These are phyloP conservation scores for Rhodotorula graminis DNA, from an alignment of 768 basidiomycete species.

Conservation along the genomic window DNA sequence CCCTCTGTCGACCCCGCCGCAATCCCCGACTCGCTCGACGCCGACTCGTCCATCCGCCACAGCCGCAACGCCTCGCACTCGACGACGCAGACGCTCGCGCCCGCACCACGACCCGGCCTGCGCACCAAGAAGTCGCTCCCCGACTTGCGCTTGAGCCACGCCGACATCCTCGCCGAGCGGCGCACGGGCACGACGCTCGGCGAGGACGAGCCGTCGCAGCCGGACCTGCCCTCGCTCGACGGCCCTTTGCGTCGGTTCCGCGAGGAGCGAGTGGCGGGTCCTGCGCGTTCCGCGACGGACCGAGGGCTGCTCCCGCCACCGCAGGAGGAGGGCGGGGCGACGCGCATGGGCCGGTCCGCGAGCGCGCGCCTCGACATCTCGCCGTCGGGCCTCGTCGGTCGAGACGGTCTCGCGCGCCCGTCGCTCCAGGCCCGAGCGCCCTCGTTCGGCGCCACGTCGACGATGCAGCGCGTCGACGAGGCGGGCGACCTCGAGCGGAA, in stretches of 20 bases:
- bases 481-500: constrained; percentile 60
- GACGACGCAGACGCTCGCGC: constrained; percentile 19
- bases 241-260: background rate
- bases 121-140: constrained; percentile 75
- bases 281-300: background rate
- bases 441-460: constrained; percentile 15
- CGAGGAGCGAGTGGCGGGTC: background rate
- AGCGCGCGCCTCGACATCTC: background rate
- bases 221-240: background rate
- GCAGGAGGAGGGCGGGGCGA: background rate
- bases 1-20: background rate
- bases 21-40: background rate
- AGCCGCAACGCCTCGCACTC: constrained; percentile 39
- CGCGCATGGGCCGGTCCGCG: constrained; percentile 1
- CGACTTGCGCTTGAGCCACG: constrained; percentile 60
- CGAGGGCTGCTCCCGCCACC: background rate
- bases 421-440: too few relatives aligned
- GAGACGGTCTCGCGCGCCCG: background rate
- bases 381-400: constrained; percentile 41
- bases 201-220: constrained; percentile 6
- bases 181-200: constrained; percentile 3
- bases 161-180: constrained; percentile 48
- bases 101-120: constrained; percentile 24
- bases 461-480: constrained; percentile 45
- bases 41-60: constrained; percentile 28